Conservation (phyloP, 2,329 filamentous ascomycete genomes). For the Penicillium sp. region DNA sequence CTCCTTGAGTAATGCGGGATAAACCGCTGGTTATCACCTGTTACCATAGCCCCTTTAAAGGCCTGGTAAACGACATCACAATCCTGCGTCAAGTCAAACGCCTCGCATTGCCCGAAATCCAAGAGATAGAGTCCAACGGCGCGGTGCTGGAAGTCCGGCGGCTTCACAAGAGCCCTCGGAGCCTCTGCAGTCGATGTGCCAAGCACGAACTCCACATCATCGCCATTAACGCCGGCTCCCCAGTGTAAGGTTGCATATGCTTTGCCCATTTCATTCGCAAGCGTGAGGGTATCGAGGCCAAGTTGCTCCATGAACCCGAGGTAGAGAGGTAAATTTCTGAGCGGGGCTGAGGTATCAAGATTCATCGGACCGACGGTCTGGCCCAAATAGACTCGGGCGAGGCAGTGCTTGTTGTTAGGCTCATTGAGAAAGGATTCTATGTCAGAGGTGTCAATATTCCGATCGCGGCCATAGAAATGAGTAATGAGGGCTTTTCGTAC, state of each 20-base stretch:
- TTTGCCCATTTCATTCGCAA: conserved; percentile 9
- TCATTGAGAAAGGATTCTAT: conserved; percentile 1
- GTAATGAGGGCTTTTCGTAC: conserved; percentile 6
- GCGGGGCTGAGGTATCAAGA: neutral
- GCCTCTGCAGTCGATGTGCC: conserved; percentile 2
- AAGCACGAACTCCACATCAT: conserved; percentile 17
- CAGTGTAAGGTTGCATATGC: conserved; percentile 14
- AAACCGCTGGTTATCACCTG: conserved; percentile 12
- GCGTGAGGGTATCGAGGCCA: conserved; percentile 2
- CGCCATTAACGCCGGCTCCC: conserved; percentile 8
- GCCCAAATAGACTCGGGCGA: conserved; percentile 8
- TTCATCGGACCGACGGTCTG: neutral
- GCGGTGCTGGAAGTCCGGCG: conserved; percentile 4
- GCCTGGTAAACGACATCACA: conserved; percentile 11
- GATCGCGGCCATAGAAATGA: neutral
- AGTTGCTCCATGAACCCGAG: conserved; percentile 5
- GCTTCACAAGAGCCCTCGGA: neutral
- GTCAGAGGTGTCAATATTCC: neutral
- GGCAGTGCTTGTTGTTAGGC: conserved; percentile 11
- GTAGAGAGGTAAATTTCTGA: conserved; percentile 10
- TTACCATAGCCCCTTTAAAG: conserved; percentile 17
- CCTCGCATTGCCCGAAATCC: conserved; percentile 13
- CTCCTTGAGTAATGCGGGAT: conserved; percentile 19
- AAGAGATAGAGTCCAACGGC: conserved; percentile 7
- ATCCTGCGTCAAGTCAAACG: conserved; percentile 8